These are phyloP conservation scores for Phlyctochytrium bullatum DNA, from an alignment of 192 early-diverging fungal genomes.

Conservation along the genomic window DNA sequence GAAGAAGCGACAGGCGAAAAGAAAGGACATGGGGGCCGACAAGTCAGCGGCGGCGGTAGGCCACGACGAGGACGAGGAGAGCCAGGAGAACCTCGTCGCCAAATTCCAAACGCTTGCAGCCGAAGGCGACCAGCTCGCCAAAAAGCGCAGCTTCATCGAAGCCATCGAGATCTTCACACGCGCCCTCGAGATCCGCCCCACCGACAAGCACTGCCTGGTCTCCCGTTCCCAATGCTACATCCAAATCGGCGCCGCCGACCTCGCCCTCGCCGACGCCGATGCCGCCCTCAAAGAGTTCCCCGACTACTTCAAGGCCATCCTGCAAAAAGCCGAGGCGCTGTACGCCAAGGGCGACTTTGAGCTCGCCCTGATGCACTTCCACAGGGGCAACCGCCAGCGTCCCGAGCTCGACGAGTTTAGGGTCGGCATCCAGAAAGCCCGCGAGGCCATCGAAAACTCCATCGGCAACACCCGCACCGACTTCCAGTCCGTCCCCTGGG, in stretches of 20 bases:
- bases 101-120: slow-evolving; percentile 54
- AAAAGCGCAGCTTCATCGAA: slow-evolving; percentile 38
- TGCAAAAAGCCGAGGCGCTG: slow-evolving; percentile 60
- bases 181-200: slow-evolving; percentile 50
- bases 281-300: slow-evolving; percentile 35
- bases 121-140: slow-evolving; percentile 52
- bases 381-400: slow-evolving; percentile 51
- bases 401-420: slow-evolving; percentile 61
- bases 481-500: slow-evolving; percentile 14
- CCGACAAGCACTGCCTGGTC: slow-evolving; percentile 59
- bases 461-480: slow-evolving; percentile 42
- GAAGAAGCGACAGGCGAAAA: no score
- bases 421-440: slow-evolving; percentile 59
- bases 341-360: slow-evolving; percentile 65
- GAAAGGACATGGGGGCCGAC: no score
- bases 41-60: no score
- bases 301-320: slow-evolving; percentile 54
- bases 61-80: background rate
- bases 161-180: slow-evolving; percentile 49
- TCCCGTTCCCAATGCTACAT: slow-evolving; percentile 56
- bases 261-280: slow-evolving; percentile 54
- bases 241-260: slow-evolving; percentile 44
- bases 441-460: slow-evolving; percentile 61
- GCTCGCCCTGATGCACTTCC: slow-evolving; percentile 57
- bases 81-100: slow-evolving; percentile 38